These are phyloP conservation scores for Pyricularia sp. DNA, from an alignment of 2,329 filamentous ascomycete genomes.

Conservation along the genomic window DNA sequence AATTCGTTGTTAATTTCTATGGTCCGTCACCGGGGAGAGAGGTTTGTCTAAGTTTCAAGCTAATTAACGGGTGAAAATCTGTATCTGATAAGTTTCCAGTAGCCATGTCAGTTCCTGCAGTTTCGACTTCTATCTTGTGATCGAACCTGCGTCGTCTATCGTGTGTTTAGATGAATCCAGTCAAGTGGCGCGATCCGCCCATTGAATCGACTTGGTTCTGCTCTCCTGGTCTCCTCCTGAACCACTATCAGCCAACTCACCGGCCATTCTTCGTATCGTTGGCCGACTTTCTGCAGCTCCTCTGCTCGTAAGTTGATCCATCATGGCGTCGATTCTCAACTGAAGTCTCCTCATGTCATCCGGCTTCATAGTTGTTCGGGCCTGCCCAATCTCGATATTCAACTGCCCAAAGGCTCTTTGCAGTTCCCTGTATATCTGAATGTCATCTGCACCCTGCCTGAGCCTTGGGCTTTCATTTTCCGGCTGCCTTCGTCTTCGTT, in stretches of 20 bases:
- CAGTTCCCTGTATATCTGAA: background rate
- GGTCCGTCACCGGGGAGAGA: background rate
- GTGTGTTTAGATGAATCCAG: background rate
- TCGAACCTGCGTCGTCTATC: background rate
- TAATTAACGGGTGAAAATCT: background rate
- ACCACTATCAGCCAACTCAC: too few species aligned
- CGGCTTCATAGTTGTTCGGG: background rate
- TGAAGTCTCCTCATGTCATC: background rate
- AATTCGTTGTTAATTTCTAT: background rate
- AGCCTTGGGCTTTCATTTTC: background rate
- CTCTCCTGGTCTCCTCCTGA: background rate
- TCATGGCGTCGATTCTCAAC: background rate
- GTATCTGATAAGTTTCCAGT: background rate
- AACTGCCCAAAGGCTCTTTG: background rate
- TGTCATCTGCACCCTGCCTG: too few species aligned
- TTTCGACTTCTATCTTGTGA: background rate
- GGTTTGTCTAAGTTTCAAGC: background rate
- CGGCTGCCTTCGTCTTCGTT: background rate
- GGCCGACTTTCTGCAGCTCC: background rate
- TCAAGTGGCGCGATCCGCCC: background rate
- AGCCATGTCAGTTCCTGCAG: background rate
- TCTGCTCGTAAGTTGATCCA: background rate
- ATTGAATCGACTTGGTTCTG: background rate
- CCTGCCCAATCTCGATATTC: background rate
- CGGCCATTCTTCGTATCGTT: too few species aligned